Evolutionary conservation across 2,329 filamentous ascomycete genomes (phyloP).

Genomic region (Pseudopyricularia javanii): DNA sequence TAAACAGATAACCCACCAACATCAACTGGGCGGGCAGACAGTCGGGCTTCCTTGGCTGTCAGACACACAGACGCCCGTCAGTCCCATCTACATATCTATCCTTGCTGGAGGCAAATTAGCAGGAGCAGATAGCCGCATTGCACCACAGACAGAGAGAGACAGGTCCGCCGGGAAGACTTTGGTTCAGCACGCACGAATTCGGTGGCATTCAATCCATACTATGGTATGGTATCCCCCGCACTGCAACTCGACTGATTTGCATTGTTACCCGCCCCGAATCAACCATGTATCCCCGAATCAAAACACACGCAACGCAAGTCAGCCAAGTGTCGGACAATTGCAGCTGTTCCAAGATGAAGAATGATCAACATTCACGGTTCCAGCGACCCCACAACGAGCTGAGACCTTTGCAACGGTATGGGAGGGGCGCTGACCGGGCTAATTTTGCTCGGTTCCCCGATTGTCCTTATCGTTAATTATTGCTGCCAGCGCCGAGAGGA

Average conservation of each 20-base stretch:
- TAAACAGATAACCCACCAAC: not conserved
- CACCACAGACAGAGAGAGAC: not conserved
- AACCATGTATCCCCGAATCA: not conserved
- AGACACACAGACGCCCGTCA: not conserved
- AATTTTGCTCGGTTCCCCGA: not conserved
- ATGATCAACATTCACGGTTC: not conserved
- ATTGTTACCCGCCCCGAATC: too few relatives aligned
- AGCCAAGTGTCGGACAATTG: not conserved
- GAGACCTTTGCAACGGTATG: not conserved
- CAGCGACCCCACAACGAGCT: not conserved
- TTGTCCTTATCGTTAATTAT: not conserved
- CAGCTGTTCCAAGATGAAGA: not conserved
- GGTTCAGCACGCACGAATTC: not conserved
- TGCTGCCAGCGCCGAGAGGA: not conserved
- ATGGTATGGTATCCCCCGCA: too few relatives aligned
- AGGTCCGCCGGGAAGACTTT: not conserved
- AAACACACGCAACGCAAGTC: not conserved
- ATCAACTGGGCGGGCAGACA: not conserved
- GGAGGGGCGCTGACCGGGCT: not conserved
- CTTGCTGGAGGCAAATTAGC: not conserved
- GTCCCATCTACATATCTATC: too few relatives aligned
- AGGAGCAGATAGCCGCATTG: not conserved
- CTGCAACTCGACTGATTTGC: too few relatives aligned
- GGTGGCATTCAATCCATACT: not conserved
- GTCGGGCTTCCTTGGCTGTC: not conserved